Evolutionary conservation across 2,329 filamentous ascomycete species (phyloP).

Genomic region (Colletotrichum musae): DNA sequence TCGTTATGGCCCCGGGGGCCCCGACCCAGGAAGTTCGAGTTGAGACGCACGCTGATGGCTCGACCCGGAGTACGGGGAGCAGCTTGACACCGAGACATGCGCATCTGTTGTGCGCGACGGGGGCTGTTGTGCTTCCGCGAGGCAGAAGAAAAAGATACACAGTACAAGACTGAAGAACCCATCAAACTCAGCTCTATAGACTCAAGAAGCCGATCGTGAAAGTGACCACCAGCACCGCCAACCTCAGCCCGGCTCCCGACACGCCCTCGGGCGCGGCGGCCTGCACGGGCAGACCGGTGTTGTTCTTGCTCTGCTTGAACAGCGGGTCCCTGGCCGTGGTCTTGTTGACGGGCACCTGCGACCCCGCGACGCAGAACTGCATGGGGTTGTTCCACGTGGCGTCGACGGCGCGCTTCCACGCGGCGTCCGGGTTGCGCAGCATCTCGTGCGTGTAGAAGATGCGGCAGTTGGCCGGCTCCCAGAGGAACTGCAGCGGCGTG

Average conservation of each 20-base stretch:
- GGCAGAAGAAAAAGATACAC: not conserved
- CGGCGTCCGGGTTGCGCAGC: constrained; percentile 54
- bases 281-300: constrained; percentile 19
- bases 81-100: too few relatives aligned
- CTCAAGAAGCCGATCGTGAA: constrained; percentile 23
- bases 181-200: constrained; percentile 17
- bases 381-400: constrained; percentile 53
- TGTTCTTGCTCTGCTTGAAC: constrained; percentile 36
- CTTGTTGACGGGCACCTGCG: constrained; percentile 44
- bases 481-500: constrained; percentile 61
- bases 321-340: constrained; percentile 43
- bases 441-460: constrained; percentile 63
- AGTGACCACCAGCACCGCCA: constrained; percentile 26
- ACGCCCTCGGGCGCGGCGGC: not conserved
- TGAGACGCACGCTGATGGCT: too few relatives aligned
- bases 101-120: too few relatives aligned
- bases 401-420: constrained; percentile 57
- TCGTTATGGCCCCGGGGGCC: too few relatives aligned
- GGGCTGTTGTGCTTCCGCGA: not conserved
- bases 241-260: constrained; percentile 11
- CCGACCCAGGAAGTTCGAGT: too few relatives aligned
- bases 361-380: constrained; percentile 51
- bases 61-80: too few relatives aligned
- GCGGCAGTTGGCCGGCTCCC: constrained; percentile 61
- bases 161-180: not conserved